Evolutionary conservation across 169 alveolate genomes (phyloP).

Genomic region (Babesia sp.): DNA sequence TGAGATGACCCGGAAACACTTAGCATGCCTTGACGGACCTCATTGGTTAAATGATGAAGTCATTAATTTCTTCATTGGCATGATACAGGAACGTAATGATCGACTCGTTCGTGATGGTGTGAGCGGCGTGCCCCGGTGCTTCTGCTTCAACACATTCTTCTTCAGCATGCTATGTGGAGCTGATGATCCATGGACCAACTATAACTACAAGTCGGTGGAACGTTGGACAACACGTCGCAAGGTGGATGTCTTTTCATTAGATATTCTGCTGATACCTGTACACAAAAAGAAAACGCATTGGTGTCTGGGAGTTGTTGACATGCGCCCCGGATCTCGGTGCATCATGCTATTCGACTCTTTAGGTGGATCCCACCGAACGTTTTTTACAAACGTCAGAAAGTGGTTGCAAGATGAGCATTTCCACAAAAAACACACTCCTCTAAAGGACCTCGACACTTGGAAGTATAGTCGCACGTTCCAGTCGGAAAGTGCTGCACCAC

Average conservation of each 20-base stretch:
- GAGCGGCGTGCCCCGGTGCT: constrained; percentile 62
- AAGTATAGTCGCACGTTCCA: not conserved
- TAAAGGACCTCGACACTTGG: constrained; percentile 50
- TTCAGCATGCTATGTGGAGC: constrained; percentile 72
- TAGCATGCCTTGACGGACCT: constrained; percentile 75
- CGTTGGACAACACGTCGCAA: constrained; percentile 85
- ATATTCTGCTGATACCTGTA: constrained; percentile 81
- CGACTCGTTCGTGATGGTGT: constrained; percentile 11
- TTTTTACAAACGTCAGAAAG: constrained; percentile 61
- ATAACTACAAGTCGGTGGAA: constrained; percentile 79
- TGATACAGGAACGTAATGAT: constrained; percentile 82
- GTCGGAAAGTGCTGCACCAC: constrained; percentile 72
- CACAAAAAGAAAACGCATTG: constrained; percentile 82
- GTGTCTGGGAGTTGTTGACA: constrained; percentile 85
- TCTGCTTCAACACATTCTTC: constrained; percentile 84
- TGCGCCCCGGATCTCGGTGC: constrained; percentile 67
- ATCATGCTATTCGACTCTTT: constrained; percentile 78
- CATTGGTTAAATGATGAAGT: constrained; percentile 88
- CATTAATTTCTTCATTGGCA: constrained; percentile 82
- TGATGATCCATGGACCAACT: constrained; percentile 37
- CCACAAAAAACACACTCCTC: constrained; percentile 62
- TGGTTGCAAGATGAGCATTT: constrained; percentile 79
- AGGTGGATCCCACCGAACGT: constrained; percentile 65
- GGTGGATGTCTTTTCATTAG: constrained; percentile 79
- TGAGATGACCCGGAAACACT: constrained; percentile 35